Conservation (phyloP, 345 rosid genomes). For the Lepidium aucheri region DNA sequence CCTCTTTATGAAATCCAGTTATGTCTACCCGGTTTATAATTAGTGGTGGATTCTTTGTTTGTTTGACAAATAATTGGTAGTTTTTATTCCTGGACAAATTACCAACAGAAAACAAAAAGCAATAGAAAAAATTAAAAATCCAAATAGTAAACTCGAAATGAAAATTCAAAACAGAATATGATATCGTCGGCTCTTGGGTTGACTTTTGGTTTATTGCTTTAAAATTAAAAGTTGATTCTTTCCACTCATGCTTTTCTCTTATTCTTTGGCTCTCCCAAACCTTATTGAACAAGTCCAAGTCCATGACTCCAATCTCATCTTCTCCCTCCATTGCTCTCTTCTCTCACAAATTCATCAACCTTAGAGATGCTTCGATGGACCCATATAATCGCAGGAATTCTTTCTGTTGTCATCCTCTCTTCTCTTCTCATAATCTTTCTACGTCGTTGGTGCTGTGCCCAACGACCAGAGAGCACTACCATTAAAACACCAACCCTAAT, state of each 20-base stretch:
- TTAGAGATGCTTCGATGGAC: slow-evolving; percentile 36
- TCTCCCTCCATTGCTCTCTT: slow-evolving; percentile 2
- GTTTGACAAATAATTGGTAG: too few species aligned
- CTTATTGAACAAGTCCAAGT: slow-evolving; percentile 47
- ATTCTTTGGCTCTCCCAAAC: background rate
- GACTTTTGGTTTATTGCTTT: background rate
- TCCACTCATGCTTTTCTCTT: background rate
- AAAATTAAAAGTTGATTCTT: background rate
- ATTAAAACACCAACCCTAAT: slow-evolving; percentile 10
- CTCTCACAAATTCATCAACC: background rate
- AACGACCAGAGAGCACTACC: slow-evolving; percentile 1
- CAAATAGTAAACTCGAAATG: too few species aligned
- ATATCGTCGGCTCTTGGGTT: background rate
- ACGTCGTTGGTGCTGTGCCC: slow-evolving; percentile 38
- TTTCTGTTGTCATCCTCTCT: slow-evolving; percentile 21
- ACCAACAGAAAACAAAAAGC: too few species aligned
- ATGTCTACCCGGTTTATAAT: too few species aligned
- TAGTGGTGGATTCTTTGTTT: too few species aligned
- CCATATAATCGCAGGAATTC: slow-evolving; percentile 25
- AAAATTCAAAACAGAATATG: background rate
- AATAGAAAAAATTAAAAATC: too few species aligned
- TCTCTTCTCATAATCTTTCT: slow-evolving; percentile 27
- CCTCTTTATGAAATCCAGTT: background rate
- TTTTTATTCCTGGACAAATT: too few species aligned
- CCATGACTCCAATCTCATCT: slow-evolving; percentile 21